Evolutionary conservation across 768 basidiomycete species (phyloP), one percentile per base, ranked within the genome.

Genomic region (Termitomyces sp.): DNA sequence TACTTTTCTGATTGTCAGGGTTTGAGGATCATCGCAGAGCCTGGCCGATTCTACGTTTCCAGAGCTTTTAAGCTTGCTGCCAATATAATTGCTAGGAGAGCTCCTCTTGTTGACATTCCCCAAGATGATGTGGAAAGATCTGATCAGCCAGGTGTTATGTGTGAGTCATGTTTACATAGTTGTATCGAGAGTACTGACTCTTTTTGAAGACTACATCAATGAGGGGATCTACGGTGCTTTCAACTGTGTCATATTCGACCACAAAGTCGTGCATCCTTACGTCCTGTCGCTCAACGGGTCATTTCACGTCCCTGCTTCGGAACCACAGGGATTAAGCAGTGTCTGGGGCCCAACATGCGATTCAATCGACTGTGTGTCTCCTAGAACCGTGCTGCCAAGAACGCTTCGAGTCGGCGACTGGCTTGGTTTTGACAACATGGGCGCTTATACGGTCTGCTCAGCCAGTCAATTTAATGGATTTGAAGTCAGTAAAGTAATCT

Each of bases 311-410:
- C 65, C 80, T 5, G 64, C 73, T 20, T 68, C 70, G 55, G 76
- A 79, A 67, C 69, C 74, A 18, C 70, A 74, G 67, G 74, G 76
- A 54, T 57, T 75, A 10, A 79, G 87, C 74, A 91, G 88, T 71
- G 84, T 98, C 50, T 99, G 97, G 97, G 97, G 97, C 12, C 97
- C 96, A 46, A 99, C 97, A 12, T 98, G 96, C 79, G 97, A 98
- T 69, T 92, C 92, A 37, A 92, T 99, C 66, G 97, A 99, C 75
- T 90, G 90, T 68, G 94, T 99, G 57, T 87, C 79, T 67, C 78
- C 79, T 63, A 79, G 73, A 57, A 78, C 78, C 51, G 76, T 71
- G 65, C 78, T 91, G 58, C 94, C 92, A 2, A 72, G 72, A 26
- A 79, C 79, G 1, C 78, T 98, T 53, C 79, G 82, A 58, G 94